These are phyloP conservation scores for Wickerhamomyces chaumierensis DNA, from an alignment of 805 yeast genomes.

Conservation along the genomic window DNA sequence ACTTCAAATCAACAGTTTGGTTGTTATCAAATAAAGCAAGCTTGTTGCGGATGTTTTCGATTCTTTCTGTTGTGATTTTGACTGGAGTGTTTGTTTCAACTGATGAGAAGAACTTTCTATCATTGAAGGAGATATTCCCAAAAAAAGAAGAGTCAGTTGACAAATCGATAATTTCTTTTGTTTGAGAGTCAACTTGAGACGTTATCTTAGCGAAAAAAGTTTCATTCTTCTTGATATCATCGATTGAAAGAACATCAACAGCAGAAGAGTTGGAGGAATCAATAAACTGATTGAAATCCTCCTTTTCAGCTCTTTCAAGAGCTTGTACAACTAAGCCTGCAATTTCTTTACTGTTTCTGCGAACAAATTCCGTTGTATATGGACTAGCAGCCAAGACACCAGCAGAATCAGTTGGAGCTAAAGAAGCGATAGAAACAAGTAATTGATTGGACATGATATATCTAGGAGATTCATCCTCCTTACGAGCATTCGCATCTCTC, in stretches of 20 bases:
- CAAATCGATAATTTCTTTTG: not conserved
- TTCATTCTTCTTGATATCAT: conserved; percentile 7
- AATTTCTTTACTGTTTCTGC: conserved; percentile 45
- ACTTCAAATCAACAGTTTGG: not conserved
- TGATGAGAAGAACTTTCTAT: not conserved
- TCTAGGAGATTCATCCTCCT: conserved; percentile 73
- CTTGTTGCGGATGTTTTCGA: not conserved
- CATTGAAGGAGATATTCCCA: not conserved
- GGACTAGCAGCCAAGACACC: conserved; percentile 40
- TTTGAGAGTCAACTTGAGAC: conserved; percentile 3
- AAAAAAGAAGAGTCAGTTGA: not conserved
- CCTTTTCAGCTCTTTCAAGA: conserved; percentile 16
- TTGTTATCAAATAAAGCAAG: not conserved
- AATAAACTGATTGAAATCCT: conserved; percentile 28
- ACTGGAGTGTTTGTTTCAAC: not conserved
- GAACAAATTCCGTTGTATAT: conserved; percentile 40
- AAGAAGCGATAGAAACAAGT: conserved; percentile 46
- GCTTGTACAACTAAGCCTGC: conserved; percentile 40
- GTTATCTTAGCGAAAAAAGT: not conserved
- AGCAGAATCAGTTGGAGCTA: conserved; percentile 46
- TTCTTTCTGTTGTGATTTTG: not conserved
- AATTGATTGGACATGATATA: conserved; percentile 77
- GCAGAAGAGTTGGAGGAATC: conserved; percentile 8
- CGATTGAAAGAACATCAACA: conserved; percentile 3
- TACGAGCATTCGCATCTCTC: conserved; percentile 73